phyloP scores from a whole-genome alignment of 345 rosid species.

The Aegle marmelos region DNA sequence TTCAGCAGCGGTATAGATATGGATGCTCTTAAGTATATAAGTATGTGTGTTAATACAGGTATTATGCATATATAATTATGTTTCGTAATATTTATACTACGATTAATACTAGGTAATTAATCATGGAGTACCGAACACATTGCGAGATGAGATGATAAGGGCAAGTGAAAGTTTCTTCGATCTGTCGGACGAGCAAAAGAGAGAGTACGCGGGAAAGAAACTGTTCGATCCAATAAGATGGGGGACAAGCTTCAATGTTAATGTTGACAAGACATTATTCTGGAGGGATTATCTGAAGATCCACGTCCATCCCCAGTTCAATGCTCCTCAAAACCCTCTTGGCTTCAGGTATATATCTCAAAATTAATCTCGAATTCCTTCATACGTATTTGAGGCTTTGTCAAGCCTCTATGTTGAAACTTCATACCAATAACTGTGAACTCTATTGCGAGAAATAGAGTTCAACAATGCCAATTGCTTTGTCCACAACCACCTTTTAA shows the following conservation, averaged over 20 bases:
- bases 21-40: too few relatives aligned
- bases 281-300: slow-evolving; percentile 51
- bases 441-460: too few relatives aligned
- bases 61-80: too few relatives aligned
- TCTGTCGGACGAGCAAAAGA: slow-evolving; percentile 28
- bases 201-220: slow-evolving; percentile 26
- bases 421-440: too few relatives aligned
- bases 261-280: slow-evolving; percentile 17
- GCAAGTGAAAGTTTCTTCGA: slow-evolving; percentile 25
- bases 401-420: background rate
- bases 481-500: too few relatives aligned
- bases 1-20: too few relatives aligned
- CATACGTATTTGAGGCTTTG: background rate
- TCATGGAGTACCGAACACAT: slow-evolving; percentile 30
- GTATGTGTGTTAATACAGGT: too few relatives aligned
- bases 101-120: slow-evolving; percentile 23
- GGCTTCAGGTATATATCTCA: slow-evolving; percentile 27
- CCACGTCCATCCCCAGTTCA: slow-evolving; percentile 40
- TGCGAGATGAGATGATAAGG: slow-evolving; percentile 23
- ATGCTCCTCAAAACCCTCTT: slow-evolving; percentile 29
- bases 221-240: slow-evolving; percentile 35
- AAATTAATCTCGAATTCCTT: background rate
- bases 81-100: too few relatives aligned
- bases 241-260: slow-evolving; percentile 37
- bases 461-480: too few relatives aligned